phyloP scores from a whole-genome alignment of 1,284 basidiomycete genomes.

The Microbotryomycetes sp. region DNA sequence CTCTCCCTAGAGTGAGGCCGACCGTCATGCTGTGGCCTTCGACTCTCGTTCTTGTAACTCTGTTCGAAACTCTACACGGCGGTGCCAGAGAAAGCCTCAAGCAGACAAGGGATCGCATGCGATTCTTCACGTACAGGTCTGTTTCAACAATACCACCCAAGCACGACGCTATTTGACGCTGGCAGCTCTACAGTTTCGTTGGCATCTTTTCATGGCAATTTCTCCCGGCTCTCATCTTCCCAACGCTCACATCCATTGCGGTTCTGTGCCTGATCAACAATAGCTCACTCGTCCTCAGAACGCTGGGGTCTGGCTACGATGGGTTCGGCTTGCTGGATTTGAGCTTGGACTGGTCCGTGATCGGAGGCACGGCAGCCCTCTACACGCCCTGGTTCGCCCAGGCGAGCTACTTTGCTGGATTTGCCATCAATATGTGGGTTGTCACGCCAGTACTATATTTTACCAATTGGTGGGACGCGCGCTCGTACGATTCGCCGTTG shows the following conservation, averaged over 20 bases:
- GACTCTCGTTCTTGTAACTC: constrained; percentile 40
- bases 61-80: constrained; percentile 41
- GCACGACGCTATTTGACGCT: no score
- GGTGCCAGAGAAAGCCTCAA: constrained; percentile 31
- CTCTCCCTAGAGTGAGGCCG: constrained; percentile 35
- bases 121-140: constrained; percentile 28
- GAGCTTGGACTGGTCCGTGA: constrained; percentile 35
- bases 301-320: constrained; percentile 41
- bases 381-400: constrained; percentile 35
- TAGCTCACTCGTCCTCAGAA: constrained; percentile 34
- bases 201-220: constrained; percentile 37
- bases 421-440: constrained; percentile 41
- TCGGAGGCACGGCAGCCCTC: constrained; percentile 30
- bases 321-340: constrained; percentile 44
- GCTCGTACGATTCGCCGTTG: constrained; percentile 41
- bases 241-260: constrained; percentile 42
- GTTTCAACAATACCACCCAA: no score
- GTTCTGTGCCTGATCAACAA: constrained; percentile 43
- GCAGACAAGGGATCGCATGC: constrained; percentile 27
- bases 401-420: constrained; percentile 24
- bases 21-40: constrained; percentile 38
- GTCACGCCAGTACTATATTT: constrained; percentile 43
- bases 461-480: constrained; percentile 42
- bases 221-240: constrained; percentile 37
- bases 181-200: constrained; percentile 22